Conservation (phyloP, 768 basidiomycete species). For the Lentinus tigrinus region DNA sequence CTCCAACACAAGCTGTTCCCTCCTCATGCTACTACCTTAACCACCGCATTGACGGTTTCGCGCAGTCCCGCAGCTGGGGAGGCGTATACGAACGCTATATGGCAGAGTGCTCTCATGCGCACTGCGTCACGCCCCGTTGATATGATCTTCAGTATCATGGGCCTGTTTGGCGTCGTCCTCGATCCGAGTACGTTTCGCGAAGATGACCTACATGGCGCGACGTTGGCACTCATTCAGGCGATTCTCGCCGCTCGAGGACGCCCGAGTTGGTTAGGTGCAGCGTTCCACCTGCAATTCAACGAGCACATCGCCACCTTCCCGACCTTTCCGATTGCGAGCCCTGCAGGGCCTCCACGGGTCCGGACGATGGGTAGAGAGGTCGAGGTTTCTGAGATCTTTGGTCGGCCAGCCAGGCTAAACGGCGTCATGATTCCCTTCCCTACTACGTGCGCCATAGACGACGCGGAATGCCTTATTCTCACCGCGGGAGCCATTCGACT, state of each 20-base stretch:
- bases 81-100: background rate
- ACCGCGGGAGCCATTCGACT: background rate
- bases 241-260: background rate
- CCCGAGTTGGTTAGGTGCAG: background rate
- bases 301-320: background rate
- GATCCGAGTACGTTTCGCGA: background rate
- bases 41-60: no score
- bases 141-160: slow-evolving; percentile 15
- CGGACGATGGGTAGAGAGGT: background rate
- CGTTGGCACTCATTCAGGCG: slow-evolving; percentile 7
- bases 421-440: slow-evolving; percentile 2
- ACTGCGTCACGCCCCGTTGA: slow-evolving; percentile 14
- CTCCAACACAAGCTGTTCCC: no score
- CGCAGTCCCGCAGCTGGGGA: no score
- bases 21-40: no score
- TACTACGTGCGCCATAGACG: slow-evolving; percentile 3
- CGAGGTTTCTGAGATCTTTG: background rate
- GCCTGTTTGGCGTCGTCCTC: slow-evolving; percentile 11
- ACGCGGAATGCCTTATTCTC: slow-evolving; percentile 1
- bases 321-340: background rate
- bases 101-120: slow-evolving; percentile 11
- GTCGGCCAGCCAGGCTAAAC: background rate
- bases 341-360: background rate
- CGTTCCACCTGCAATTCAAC: background rate
- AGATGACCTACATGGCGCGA: slow-evolving; percentile 6